These are phyloP conservation scores for Pilatotrama ljubarskyi DNA, from an alignment of 768 basidiomycete species.

Conservation along the genomic window DNA sequence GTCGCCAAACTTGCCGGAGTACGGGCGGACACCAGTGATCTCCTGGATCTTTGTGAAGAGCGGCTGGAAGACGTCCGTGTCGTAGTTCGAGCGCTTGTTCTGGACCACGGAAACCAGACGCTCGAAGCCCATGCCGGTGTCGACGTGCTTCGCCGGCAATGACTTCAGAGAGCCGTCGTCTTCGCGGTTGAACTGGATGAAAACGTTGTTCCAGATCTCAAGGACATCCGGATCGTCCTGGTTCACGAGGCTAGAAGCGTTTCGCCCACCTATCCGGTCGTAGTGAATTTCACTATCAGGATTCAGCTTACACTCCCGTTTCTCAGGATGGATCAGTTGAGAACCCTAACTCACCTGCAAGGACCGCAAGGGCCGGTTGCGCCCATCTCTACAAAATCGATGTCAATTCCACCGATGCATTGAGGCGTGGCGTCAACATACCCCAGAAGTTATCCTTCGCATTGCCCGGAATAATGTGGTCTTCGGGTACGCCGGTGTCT, in stretches of 20 bases:
- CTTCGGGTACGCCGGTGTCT: conserved; percentile 83
- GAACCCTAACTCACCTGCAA: conserved; percentile 59
- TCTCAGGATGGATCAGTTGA: not conserved
- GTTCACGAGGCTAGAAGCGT: conserved; percentile 92
- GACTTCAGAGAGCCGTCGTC: conserved; percentile 75
- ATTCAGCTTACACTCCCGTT: not conserved
- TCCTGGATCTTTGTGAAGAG: conserved; percentile 87
- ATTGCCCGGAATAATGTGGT: conserved; percentile 90
- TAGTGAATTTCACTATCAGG: conserved; percentile 84
- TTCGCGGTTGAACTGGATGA: conserved; percentile 98
- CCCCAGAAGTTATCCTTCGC: conserved; percentile 99
- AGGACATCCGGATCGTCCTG: conserved; percentile 95
- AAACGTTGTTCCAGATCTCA: conserved; percentile 99
- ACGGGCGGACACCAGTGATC: conserved; percentile 84
- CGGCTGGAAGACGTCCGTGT: conserved; percentile 92
- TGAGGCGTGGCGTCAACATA: conserved; percentile 38
- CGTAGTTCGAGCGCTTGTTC: conserved; percentile 92
- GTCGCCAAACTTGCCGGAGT: conserved; percentile 89
- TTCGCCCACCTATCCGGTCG: conserved; percentile 96
- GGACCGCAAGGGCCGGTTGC: conserved; percentile 97
- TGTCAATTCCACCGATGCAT: not conserved
- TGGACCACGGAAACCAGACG: conserved; percentile 94
- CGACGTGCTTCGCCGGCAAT: conserved; percentile 92
- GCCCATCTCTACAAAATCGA: conserved; percentile 81
- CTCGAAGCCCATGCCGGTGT: conserved; percentile 99